Evolutionary conservation across 1,139 yeast genomes (phyloP), one percentile per base, ranked within the genome.

Genomic region (Protomyces pachydermus): DNA sequence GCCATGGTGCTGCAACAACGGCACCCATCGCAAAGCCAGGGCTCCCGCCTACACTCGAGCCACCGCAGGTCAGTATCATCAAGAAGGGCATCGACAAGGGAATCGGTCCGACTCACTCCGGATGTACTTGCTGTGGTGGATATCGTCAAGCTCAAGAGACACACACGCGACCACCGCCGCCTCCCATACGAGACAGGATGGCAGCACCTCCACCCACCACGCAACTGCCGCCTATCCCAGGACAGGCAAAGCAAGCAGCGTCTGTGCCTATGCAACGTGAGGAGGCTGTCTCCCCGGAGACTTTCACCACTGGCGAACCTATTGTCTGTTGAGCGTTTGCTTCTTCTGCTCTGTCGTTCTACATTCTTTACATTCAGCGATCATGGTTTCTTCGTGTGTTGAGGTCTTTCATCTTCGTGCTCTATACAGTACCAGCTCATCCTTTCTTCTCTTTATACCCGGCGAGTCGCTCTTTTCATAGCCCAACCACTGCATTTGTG

Each of bases 51-150:
- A 18, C 32, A 1, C 53, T 50, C 9, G 32, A 48, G 16, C 55
- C 55, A 12, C 38, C 55, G 37, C 61, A 48, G 25, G 45, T 45
- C 20, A 52, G 38, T 25, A 39, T 39, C 12, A 52, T 39, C 28
- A 58, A 58, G 42, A 58, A 55, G 35, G 62, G 62, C 23, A 58
- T 58, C n/a, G 62, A 58, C 45, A 58, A 58, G 45, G 53, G 56
- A n/a, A 58, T 58, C 9, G 62, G 62, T 6, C 62, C 62, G 20
- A 50, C 56, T 10, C 45, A 55, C 32, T 42, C 62, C 1, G 54
- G 62, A 14, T 58, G 62, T 18, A 58, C 56, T 10, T 58, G 62
- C 34, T 58, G 62, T 34, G 62, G 54, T 28, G 56, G 54, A 32
- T 37, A 37, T 37, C 42, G 42, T 14, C 42, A n/a, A 12, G 42